Evolutionary conservation across 352 stramenopile species (phyloP).

Genomic region (Blastocystis sp.): DNA sequence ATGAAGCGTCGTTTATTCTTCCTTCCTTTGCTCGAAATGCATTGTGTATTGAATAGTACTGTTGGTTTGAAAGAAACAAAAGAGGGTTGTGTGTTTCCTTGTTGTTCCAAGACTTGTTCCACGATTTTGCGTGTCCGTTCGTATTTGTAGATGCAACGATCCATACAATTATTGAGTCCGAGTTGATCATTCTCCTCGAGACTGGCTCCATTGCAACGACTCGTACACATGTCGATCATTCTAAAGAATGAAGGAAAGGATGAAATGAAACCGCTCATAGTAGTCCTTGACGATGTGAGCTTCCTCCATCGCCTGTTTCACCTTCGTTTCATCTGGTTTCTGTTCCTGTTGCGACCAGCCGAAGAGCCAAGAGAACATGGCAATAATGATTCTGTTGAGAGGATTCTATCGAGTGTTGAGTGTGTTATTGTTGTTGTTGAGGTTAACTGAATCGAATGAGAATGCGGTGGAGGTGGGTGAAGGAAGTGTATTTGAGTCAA

Average conservation of each 20-base stretch:
- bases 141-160: background rate
- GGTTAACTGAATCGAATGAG: too few relatives aligned
- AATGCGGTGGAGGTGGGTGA: too few relatives aligned
- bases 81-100: too few relatives aligned
- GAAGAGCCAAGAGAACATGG: background rate
- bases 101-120: background rate
- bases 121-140: background rate
- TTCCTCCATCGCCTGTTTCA: background rate
- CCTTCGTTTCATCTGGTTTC: background rate
- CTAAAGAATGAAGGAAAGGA: background rate
- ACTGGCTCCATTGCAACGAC: background rate
- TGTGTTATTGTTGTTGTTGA: background rate
- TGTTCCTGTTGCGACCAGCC: background rate
- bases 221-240: background rate
- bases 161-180: slow-evolving; percentile 6
- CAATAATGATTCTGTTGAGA: too few relatives aligned
- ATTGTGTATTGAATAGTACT: background rate
- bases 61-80: slow-evolving; percentile 41
- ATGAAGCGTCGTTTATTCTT: slow-evolving; percentile 88
- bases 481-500: too few relatives aligned
- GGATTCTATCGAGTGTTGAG: too few relatives aligned
- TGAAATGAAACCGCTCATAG: background rate
- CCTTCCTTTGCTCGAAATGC: slow-evolving; percentile 75
- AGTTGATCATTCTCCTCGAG: background rate
- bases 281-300: background rate